Base-by-base conservation (phyloP, 192 early-diverging fungal species). In the Coemansia sp. region DNA sequence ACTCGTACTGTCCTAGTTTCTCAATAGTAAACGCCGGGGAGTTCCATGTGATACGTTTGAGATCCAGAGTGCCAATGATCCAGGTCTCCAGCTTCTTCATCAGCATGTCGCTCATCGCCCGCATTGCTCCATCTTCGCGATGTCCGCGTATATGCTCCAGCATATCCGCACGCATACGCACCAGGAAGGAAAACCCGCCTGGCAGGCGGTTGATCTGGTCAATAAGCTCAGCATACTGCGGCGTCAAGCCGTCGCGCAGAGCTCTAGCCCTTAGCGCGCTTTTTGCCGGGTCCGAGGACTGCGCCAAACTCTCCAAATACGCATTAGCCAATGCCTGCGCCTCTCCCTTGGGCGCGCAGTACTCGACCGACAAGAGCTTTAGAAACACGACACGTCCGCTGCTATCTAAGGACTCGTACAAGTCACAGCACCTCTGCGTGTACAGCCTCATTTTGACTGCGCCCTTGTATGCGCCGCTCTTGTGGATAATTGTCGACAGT, bases 41-140 rank as follows among this genome's bases (percentile, higher is more conserved):
- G 64, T 87, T 84, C 94, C 95, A 95, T 1, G 92, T 93, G 10
- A 97, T 84, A 38, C 91, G 84, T 50, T 92, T 89, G 16, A 95
- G 83, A 52, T 91, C 91, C 61, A 95, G 70, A 30, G 86, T 89
- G 15, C 87, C 89, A 30, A 94, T 85, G 24, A 95, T 86, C 88
- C 89, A 93, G n/a, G 78, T 80, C 66, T 92, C 87, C 3, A 97
- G 73, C 65, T 88, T 87, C 37, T 68, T 67, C 66, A 86, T 88
- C 37, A 95, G 84, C 20, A 76, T 83, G 22, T 90, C 86, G 67
- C 88, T 88, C 73, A 93, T 78, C 0, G 85, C 74, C 27, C 84
- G 65, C 8, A 90, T 61, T 16, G 85, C 69, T 12, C 79, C 67
- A 35, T 88, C 84, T 27, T 75, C 64, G 34, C 76, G 71, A 22